Evolutionary conservation across 2,329 filamentous ascomycete species (phyloP), one percentile per base, ranked within the genome.

Genomic region (Ploettnerulaceae sp.): DNA sequence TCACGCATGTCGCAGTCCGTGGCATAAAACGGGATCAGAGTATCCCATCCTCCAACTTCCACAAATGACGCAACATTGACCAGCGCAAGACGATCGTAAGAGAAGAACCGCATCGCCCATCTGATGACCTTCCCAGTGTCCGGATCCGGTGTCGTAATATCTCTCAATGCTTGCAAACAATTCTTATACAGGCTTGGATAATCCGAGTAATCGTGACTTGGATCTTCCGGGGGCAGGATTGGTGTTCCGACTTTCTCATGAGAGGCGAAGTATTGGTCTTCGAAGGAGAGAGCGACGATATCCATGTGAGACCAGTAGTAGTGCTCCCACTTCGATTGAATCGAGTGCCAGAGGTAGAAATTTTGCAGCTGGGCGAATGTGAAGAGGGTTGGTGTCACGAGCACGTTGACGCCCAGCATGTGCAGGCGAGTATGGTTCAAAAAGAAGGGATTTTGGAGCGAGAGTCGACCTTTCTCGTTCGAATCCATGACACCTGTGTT

Each of bases 261-360:
- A 4, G 17, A 4, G 28, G 25, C 20, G 24, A 25, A 18, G 26
- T 48, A 53, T 28, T 28, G 32, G 71, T 22, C 45, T 44, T 76
- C 73, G 47, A 68, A 69, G 0, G 68, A 64, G 1, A 73, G 56
- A 1, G 68, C 69, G 0, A 72, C 65, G 7, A 77, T 69, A 53
- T 79, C 76, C 70, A 76, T 75, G 58, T 78, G 76, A n/a, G 66
- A 69, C 73, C 74, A 79, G 57, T 75, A 79, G 59, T 76, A 79
- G 54, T 71, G 67, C 0, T 64, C 63, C 68, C 71, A 76, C 4
- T 66, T 53, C 8, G 68, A 56, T 29, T 66, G 57, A 39, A 74
- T 66, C 0, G 73, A 69, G 2, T 71, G 64, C 40, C 66, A 66
- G 15, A 77, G 62, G 56, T 69, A 75, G 59, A 71, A 76, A 53